Base-by-base conservation (phyloP, 1,139 yeast species). In the Yamadazyma siamensis region DNA sequence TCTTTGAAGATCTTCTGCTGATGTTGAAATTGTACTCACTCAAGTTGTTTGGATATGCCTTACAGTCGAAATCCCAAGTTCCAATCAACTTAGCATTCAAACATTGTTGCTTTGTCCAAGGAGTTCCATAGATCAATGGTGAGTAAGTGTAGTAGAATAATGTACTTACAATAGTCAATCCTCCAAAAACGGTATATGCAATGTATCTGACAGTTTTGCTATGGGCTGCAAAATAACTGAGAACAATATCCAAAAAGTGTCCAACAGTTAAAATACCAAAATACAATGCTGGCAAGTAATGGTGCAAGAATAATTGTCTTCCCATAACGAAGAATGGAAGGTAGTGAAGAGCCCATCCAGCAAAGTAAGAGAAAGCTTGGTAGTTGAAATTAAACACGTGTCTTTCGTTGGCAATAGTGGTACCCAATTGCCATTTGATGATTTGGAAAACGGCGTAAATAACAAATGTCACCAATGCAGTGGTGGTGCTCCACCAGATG, bases 261-360 rank as follows among this genome's bases (percentile, higher is more conserved):
- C 94, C 91, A 38, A 91, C 63, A 0, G 89, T 88, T 44, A 91
- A 70, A 34, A 89, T 71, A 26, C 91, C 94, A 59, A 91, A 89
- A 63, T 88, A 91, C 31, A 85, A 77, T 4, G 96, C 83, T 33
- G 95, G 96, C 44, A 91, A 66, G 56, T 91, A 89, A 58, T 89
- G 97, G 56, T 89, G 96, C 49, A 91, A 67, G 66, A 89, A 89
- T 59, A 91, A 65, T 62, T 88, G 97, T 60, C 97, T 81, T 17
- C 83, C 91, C 97, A 89, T 89, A 40, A 91, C 66, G 67, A 77
- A 89, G 35, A 91, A 89, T 39, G 98, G 98, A 46, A 73, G 62
- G 54, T 80, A 85, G 59, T 91, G 97, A 38, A 86, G 47, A 21
- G 72, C 72, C 94, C 95, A 91, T 21, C 96, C 98, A 11, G 80